Evolutionary conservation across 768 basidiomycete species (phyloP), one percentile per base, ranked within the genome.

Genomic region (Leccinum obscurum): DNA sequence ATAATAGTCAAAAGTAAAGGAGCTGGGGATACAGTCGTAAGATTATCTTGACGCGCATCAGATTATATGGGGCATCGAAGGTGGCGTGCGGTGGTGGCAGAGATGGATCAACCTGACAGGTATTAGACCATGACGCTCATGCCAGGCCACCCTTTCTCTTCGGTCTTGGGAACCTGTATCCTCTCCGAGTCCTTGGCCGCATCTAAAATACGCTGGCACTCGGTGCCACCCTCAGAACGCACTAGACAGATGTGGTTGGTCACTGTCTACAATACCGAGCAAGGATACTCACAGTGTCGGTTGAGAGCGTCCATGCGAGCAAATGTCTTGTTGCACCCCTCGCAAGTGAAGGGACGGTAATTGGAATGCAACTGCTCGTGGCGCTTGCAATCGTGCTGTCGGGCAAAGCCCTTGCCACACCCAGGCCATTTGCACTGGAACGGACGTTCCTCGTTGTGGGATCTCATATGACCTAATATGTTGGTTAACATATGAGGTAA

Each of bases 381-480:
- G 3, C 95, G 85, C 72, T 96, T 98, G 76, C 95, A 97, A 72
- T 98, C 95, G 69, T 97, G 95, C 72, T 96, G 93, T 58, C 95
- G 77, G 28, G 92, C 95, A 63, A 97, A 95, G 24, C 95, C 93
- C 76, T 97, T 96, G 28, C 87, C 89, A 70, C 95, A 98, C 24
- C 93, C 94, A 1, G 93, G 92, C 88, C 93, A 96, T 68, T 91
- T 88, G 77, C 95, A 98, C 73, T 89, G 85, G 81, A 94, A 98
- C 34, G 95, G 95, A 62, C 93, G 89, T 75, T 96, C 93, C 73
- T 95, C 95, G 61, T 91, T 94, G 68, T 97, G 95, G 14, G 92
- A 93, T 46, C 95, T 90, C 66, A 97, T 81, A 70, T 98, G 95
- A n/a, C 95, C 89, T 90, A 64, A 59, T 58, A 44, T 59, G 41